phyloP scores from a whole-genome alignment of 345 rosid genomes.

The Arabis hirsuta region DNA sequence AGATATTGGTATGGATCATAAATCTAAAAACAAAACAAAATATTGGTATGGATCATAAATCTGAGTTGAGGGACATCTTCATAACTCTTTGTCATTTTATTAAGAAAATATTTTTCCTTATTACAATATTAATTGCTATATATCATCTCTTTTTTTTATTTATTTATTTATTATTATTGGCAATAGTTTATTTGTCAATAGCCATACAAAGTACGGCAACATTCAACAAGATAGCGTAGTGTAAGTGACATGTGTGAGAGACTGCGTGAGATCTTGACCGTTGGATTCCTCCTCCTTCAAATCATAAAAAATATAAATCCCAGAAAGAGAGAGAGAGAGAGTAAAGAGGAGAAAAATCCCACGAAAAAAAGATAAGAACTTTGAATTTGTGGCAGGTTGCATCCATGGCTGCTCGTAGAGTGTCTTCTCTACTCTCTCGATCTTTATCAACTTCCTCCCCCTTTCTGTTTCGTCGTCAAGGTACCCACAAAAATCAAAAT shows the following conservation, averaged over 20 bases:
- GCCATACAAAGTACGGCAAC: conserved; percentile 36
- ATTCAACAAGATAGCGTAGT: conserved; percentile 18
- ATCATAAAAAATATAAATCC: neutral
- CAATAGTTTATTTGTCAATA: neutral
- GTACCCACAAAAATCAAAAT: conserved; percentile 28
- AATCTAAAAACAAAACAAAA: neutral
- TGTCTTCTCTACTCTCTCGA: conserved; percentile 58
- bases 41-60: neutral
- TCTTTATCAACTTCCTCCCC: conserved; percentile 53
- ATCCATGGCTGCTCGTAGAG: conserved; percentile 69
- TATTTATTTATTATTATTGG: no score
- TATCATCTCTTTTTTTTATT: neutral
- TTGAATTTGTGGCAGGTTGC: conserved; percentile 7
- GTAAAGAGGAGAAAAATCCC: neutral
- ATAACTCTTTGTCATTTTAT: neutral
- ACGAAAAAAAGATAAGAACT: conserved; percentile 33
- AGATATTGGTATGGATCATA: no score
- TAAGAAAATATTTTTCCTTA: neutral
- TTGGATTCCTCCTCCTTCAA: conserved; percentile 25
- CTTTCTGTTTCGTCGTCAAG: conserved; percentile 51
- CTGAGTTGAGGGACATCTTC: conserved; percentile 5
- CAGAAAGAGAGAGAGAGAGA: neutral
- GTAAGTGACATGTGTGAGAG: conserved; percentile 35
- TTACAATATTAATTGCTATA: neutral
- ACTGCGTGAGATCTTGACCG: conserved; percentile 31